Conservation (phyloP, 2,329 filamentous ascomycete species). For the Hypoxylon sp. region DNA sequence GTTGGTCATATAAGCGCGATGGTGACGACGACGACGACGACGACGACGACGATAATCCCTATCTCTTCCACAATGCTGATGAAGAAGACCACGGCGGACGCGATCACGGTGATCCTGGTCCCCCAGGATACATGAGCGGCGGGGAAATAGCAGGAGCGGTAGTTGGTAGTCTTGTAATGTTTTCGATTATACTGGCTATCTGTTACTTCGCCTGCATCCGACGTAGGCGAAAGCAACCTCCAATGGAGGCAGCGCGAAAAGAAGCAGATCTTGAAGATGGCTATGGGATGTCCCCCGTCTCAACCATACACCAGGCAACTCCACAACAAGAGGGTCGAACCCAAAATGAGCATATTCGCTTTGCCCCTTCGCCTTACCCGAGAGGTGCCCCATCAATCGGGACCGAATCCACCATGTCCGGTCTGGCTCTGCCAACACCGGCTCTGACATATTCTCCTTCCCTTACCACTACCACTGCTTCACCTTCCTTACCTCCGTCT, state of each 20-base stretch:
- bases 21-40: background rate
- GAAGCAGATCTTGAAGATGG: constrained; percentile 44
- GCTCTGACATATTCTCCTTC: constrained; percentile 40
- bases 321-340: constrained; percentile 13
- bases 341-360: constrained; percentile 24
- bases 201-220: constrained; percentile 45
- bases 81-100: constrained; percentile 13
- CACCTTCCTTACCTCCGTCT: constrained; percentile 25
- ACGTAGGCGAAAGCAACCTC: constrained; percentile 31
- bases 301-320: constrained; percentile 11
- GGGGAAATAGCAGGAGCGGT: constrained; percentile 38
- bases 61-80: constrained; percentile 1
- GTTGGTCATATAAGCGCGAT: constrained; percentile 9
- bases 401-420: constrained; percentile 39
- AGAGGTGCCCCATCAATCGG: constrained; percentile 26
- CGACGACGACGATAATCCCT: background rate
- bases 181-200: constrained; percentile 30
- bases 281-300: constrained; percentile 28
- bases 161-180: constrained; percentile 41
- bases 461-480: constrained; percentile 10
- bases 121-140: constrained; percentile 5
- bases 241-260: constrained; percentile 30
- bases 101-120: constrained; percentile 1
- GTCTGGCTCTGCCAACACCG: constrained; percentile 39
- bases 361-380: constrained; percentile 34